Conservation (phyloP, 305 asterid species). For the Caryopteris hybrid region DNA sequence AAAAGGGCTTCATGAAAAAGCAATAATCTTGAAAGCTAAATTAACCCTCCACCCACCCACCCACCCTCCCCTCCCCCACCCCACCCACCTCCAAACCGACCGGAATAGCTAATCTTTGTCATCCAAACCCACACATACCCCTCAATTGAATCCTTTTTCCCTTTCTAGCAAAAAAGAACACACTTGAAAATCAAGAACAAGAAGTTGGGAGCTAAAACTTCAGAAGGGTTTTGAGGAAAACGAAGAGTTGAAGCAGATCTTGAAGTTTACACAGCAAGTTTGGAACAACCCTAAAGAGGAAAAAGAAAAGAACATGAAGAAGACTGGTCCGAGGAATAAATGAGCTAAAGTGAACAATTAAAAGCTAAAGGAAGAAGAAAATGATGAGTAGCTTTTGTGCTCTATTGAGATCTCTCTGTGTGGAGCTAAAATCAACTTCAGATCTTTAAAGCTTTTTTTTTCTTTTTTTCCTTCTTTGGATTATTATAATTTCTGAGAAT, state of each 20-base stretch:
- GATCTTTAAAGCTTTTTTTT: slow-evolving; percentile 32
- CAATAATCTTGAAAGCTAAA: slow-evolving; percentile 16
- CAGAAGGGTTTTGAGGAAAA: slow-evolving; percentile 23
- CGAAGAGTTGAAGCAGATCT: slow-evolving; percentile 54
- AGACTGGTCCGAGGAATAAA: slow-evolving; percentile 55
- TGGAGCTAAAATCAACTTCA: slow-evolving; percentile 41
- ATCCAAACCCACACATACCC: slow-evolving; percentile 50
- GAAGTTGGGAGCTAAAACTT: slow-evolving; percentile 11
- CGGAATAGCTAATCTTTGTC: slow-evolving; percentile 28
- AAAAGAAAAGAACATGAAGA: slow-evolving; percentile 24
- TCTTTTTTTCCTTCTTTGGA: too few species aligned
- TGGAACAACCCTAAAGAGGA: slow-evolving; percentile 44
- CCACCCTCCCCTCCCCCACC: slow-evolving; percentile 42
- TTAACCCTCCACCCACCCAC: slow-evolving; percentile 38
- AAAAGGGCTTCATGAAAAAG: slow-evolving; percentile 26
- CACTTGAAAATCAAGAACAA: slow-evolving; percentile 4
- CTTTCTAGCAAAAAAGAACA: background rate
- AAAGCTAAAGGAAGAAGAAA: slow-evolving; percentile 37
- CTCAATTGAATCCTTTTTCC: background rate
- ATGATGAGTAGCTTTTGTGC: slow-evolving; percentile 58
- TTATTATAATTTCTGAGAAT: slow-evolving; percentile 1
- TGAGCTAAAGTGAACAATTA: slow-evolving; percentile 34
- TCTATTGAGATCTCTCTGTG: slow-evolving; percentile 43
- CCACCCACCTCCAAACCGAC: too few species aligned
- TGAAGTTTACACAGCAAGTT: slow-evolving; percentile 27